Evolutionary conservation across 768 basidiomycete species (phyloP), one percentile per base, ranked within the genome.

Genomic region (Pleurotus giganteus): DNA sequence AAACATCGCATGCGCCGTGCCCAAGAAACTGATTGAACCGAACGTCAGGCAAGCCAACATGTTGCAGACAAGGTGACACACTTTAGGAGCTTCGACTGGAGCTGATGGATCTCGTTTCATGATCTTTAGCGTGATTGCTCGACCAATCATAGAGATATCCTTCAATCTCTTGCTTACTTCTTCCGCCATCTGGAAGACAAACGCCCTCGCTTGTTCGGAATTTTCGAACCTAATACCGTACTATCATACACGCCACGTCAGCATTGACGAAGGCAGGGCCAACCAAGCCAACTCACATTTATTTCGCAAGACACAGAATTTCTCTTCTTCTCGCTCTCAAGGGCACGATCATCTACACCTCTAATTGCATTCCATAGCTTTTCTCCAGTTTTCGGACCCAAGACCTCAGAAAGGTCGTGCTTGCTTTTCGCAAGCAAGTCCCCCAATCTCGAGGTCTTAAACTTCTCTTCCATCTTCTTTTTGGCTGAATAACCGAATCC

Each of bases 221-320:
- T 84, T 84, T 62, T 89, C 83, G 67, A 98, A 98, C 3, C 97
- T 86, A 53, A 99, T 97, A 0, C 94, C 97, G 66, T 98, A 99
- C 94, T 97, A 53, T 13, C 37, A 37, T 15, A 6, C n/a, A 26
- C 4, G 27, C 27, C 21, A 37, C 3, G 28, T 9, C 21, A 13
- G 23, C n/a, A 32, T 49, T 28, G 9, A 57, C 27, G 37, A 26
- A 51, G 41, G 63, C 37, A 61, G 49, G 27, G 11, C 51, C 7
- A 41, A 12, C 13, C 34, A 37, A 60, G 8, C 17, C 32, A 5
- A 79, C 92, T 65, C 61, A 95, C 94, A 63, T 94, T 99, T 63
- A 98, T 90, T 66, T 98, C 96, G 55, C 91, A 94, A 9, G 90
- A 93, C 17, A 99, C 93, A 4, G 88, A 91, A 68, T 94, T 94